Conservation (phyloP, 352 stramenopile genomes). For the Phytopythium cucurbitacearum region DNA sequence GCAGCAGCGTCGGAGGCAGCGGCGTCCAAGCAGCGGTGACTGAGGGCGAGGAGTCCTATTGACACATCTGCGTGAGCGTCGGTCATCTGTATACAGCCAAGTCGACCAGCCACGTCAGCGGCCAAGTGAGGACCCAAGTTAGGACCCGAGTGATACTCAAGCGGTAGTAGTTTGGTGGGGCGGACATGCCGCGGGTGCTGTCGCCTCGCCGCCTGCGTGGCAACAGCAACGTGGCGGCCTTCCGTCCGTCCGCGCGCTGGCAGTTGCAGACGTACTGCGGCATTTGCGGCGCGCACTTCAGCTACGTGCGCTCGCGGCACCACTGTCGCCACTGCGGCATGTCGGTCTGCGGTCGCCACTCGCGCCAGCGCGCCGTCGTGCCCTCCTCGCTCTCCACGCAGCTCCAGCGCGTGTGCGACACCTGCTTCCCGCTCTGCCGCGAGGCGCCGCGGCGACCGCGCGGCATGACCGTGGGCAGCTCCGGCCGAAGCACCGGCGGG, state of each 20-base stretch:
- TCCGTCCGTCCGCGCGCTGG: conserved; percentile 58
- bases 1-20: too few species aligned
- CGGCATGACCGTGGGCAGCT: conserved; percentile 2
- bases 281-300: conserved; percentile 58
- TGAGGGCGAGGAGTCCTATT: too few species aligned
- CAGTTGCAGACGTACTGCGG: conserved; percentile 50
- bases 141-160: neutral
- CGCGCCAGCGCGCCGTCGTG: conserved; percentile 57
- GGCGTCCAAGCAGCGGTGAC: too few species aligned
- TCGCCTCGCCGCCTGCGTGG: conserved; percentile 13
- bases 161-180: conserved; percentile 8
- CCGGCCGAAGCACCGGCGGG: conserved; percentile 1
- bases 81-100: too few species aligned
- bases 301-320: conserved; percentile 58
- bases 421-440: conserved; percentile 55
- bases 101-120: too few species aligned
- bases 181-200: conserved; percentile 3
- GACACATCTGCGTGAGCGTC: too few species aligned
- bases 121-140: neutral
- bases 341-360: conserved; percentile 77
- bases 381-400: conserved; percentile 59
- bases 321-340: conserved; percentile 74
- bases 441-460: conserved; percentile 10
- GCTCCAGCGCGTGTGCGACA: conserved; percentile 70
- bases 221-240: conserved; percentile 38